Evolutionary conservation across 352 stramenopile genomes (phyloP), one percentile per base, ranked within the genome.

Genomic region (Globisporangium emineosum): DNA sequence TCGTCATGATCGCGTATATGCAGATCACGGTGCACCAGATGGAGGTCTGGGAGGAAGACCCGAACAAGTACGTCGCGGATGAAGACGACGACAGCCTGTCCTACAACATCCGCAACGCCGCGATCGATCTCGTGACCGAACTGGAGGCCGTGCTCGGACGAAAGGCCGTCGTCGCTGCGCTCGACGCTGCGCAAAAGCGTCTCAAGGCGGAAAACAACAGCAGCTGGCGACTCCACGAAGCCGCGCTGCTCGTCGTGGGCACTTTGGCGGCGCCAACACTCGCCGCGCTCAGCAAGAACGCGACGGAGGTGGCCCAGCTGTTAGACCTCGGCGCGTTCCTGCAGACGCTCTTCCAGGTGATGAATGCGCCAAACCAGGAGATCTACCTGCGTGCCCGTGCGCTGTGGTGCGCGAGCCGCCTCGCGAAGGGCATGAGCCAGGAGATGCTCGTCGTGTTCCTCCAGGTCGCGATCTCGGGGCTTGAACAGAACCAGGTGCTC

Each of bases 21-120:
- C 83, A 93, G 54, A 94, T 94, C 60, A 91, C 83, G 1, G 65
- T 72, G 53, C 79, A 78, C 56, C 86, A 94, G 63, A 81, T 88
- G 70, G 73, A 88, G 60, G 78, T 75, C 43, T 94, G 86, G 86
- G 67, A 83, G 33, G 86, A 92, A 15, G 81, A 93, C 54, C 81
- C 86, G 33, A 93, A 94, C 70, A 86, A 91, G 68, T 94, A 93
- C 66, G 77, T 94, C 17, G 83, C 83, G 0, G 86, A 94, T 52
- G 86, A 94, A 70, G 86, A 94, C 61, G 86, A 94, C 65, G 82
- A 93, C 57, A 91, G 82, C 37, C 64, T 91, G n/a, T 66, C 81
- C 50, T 91, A 90, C 67, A 93, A 83, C 62, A 77, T 93, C 17
- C 86, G 86, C 32, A 92, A 89, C 50, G 81, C 81, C 51, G 83